These are phyloP conservation scores for Colletotrichum higginsianum DNA, from an alignment of 2,329 filamentous ascomycete genomes.

Conservation along the genomic window DNA sequence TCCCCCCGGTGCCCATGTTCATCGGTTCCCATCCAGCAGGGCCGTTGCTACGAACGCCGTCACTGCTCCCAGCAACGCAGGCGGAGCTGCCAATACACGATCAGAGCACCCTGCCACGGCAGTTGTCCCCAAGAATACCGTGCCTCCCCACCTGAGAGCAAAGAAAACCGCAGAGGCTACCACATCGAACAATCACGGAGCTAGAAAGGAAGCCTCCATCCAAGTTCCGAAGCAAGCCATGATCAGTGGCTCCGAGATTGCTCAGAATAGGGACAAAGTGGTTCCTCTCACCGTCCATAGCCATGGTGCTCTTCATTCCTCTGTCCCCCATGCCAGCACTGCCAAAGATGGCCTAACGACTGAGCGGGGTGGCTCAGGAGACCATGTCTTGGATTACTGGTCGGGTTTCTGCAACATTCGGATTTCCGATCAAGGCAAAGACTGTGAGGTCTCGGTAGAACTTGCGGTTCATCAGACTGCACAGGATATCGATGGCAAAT, in stretches of 20 bases:
- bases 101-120: not conserved
- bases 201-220: not conserved
- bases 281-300: not conserved
- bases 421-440: not conserved
- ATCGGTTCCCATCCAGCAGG: not conserved
- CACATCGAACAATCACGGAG: not conserved
- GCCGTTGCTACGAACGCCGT: not conserved
- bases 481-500: not conserved
- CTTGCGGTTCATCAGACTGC: conserved; percentile 6
- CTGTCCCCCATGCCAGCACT: not conserved
- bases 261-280: not conserved
- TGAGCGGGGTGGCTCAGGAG: not conserved
- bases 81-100: not conserved
- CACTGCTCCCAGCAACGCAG: too few species aligned
- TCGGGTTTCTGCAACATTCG: not conserved
- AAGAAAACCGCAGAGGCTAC: not conserved
- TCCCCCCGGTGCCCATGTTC: conserved; percentile 12
- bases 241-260: too few species aligned
- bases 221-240: not conserved
- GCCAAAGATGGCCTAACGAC: not conserved
- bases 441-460: not conserved
- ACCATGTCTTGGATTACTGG: not conserved
- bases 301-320: not conserved
- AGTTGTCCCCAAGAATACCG: not conserved
- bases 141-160: conserved; percentile 27